phyloP scores from a whole-genome alignment of 305 asterid genomes.

The Solanum hybrid region DNA sequence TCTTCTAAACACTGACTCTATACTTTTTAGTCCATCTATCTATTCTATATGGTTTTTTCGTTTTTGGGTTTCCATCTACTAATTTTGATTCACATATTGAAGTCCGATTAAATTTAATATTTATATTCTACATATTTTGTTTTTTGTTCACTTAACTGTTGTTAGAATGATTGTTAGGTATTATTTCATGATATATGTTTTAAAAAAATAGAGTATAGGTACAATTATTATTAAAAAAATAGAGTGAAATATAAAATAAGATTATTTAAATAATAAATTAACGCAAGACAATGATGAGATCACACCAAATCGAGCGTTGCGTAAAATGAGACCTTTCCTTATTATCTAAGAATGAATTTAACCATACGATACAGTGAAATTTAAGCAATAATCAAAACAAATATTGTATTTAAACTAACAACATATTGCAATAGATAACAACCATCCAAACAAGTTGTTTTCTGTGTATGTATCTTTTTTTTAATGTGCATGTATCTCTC shows the following conservation, averaged over 20 bases:
- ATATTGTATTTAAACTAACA: too few species aligned
- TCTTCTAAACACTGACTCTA: background rate
- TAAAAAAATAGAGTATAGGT: background rate
- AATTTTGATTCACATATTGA: rapidly evolving
- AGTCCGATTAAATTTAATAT: too few species aligned
- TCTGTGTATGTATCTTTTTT: too few species aligned
- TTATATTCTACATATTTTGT: background rate
- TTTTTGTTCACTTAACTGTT: background rate
- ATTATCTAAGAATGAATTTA: too few species aligned
- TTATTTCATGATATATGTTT: rapidly evolving
- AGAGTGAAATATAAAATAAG: background rate
- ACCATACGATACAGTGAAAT: too few species aligned
- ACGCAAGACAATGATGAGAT: background rate
- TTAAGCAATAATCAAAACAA: too few species aligned
- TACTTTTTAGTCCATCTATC: background rate
- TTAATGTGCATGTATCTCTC: background rate
- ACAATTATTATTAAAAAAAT: background rate
- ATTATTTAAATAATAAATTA: background rate
- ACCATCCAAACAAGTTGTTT: background rate
- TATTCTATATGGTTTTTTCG: background rate
- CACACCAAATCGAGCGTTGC: rapidly evolving
- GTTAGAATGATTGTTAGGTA: background rate
- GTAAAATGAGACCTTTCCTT: too few species aligned
- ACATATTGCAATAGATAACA: background rate
- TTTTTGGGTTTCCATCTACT: too few species aligned